Conservation (phyloP, 192 early-diverging fungal genomes). For the Phycomyces nitens region DNA sequence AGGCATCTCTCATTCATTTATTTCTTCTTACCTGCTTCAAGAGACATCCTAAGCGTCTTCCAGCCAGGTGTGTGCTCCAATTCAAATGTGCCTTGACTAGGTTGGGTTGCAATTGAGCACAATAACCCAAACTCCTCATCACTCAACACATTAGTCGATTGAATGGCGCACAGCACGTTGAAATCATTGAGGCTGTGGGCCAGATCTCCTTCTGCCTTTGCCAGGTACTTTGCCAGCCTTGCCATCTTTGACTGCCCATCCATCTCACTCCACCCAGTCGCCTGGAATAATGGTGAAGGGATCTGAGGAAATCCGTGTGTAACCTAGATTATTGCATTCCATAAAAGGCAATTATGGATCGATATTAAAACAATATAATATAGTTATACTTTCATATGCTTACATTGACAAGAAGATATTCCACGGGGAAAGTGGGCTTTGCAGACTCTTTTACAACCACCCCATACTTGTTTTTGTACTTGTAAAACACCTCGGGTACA, state of each 20-base stretch:
- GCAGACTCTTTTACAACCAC: conserved; percentile 82
- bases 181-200: conserved; percentile 72
- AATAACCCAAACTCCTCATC: conserved; percentile 53
- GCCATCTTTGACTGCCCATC: conserved; percentile 52
- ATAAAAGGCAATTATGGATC: too few relatives aligned
- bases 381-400: too few relatives aligned
- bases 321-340: conserved; percentile 50
- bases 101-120: conserved; percentile 36
- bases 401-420: conserved; percentile 94
- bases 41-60: conserved; percentile 66
- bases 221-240: conserved; percentile 54
- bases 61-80: conserved; percentile 56
- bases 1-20: too few relatives aligned
- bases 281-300: conserved; percentile 71
- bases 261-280: conserved; percentile 71
- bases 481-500: conserved; percentile 96
- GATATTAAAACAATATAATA: too few relatives aligned
- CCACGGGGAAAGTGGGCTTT: conserved; percentile 94
- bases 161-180: conserved; percentile 76
- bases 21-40: conserved; percentile 42
- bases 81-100: conserved; percentile 24
- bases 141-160: conserved; percentile 62
- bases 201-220: conserved; percentile 31
- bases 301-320: conserved; percentile 90
- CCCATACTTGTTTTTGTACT: conserved; percentile 93